Evolutionary conservation across 306 rosid species (phyloP), one percentile per base, ranked within the genome.

Genomic region (Vigna trinervia): DNA sequence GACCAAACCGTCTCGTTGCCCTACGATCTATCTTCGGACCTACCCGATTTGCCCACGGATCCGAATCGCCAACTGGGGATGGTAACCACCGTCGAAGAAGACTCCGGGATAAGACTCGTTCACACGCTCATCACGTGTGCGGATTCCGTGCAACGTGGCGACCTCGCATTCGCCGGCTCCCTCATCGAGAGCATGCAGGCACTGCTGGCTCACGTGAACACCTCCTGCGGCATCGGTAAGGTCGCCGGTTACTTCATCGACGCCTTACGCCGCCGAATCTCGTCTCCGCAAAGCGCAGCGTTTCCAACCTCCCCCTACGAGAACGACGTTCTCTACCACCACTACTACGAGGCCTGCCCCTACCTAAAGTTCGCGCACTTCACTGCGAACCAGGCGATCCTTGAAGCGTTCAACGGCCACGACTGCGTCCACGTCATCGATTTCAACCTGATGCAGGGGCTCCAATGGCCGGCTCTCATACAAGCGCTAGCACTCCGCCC

Each of bases 341-440:
- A 90, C 80, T 94, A 57, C 78, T 94, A 94, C 86, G 97, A 94
- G 51, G 96, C 96, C 3, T 92, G 92, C 17, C 97, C 98, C 0
- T 94, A 92, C 69, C 83, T 94, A 22, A 94, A 94, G 78, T 94
- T 94, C 85, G 98, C 97, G 1, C 98, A 94, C 71, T 94, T 94
- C 80, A 94, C 97, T 2, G 97, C 98, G 0, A 94, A 94, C 69
- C 97, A 94, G 52, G 98, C 98, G 3, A 94, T 94, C 43, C 52
- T 92, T 0, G 98, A 94, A 30, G 91, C 98, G 0, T 90, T 92
- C 75, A 86, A 89, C 52, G 97, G 97, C 43, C 92, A 92, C 82
- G 90, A 89, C 73, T 84, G 88, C 63, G 95, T 94, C 84, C 98
- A 94, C 87, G 97, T 94, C 80, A 85, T 94, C 67, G 98, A 94